Evolutionary conservation across 352 stramenopile species (phyloP).

Genomic region (Peronospora tabacina): DNA sequence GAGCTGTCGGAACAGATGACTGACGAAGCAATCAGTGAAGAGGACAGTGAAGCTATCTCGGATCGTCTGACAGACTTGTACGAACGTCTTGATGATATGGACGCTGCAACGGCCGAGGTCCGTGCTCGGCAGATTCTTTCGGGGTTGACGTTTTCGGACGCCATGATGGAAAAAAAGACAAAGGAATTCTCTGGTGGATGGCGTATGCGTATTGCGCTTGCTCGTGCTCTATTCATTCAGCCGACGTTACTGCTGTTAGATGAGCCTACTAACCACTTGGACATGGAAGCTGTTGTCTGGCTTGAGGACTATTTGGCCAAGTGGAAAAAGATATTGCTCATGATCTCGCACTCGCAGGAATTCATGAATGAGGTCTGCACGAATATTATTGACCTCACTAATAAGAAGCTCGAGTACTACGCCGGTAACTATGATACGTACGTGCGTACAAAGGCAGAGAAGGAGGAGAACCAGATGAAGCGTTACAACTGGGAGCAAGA

Average conservation of each 20-base stretch:
- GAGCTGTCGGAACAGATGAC: slow-evolving; percentile 88
- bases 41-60: slow-evolving; percentile 72
- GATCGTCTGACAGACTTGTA: slow-evolving; percentile 92
- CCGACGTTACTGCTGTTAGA: slow-evolving; percentile 91
- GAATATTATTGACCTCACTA: slow-evolving; percentile 95
- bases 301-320: slow-evolving; percentile 96
- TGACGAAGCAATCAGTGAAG: slow-evolving; percentile 84
- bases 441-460: slow-evolving; percentile 92
- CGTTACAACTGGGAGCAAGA: slow-evolving; percentile 96
- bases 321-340: slow-evolving; percentile 96
- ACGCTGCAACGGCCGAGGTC: slow-evolving; percentile 90
- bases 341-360: slow-evolving; percentile 97
- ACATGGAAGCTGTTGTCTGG: slow-evolving; percentile 98
- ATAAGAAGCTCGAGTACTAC: slow-evolving; percentile 96
- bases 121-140: slow-evolving; percentile 91
- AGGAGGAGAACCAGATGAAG: slow-evolving; percentile 98
- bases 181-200: slow-evolving; percentile 93
- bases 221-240: slow-evolving; percentile 95
- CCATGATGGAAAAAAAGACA: slow-evolving; percentile 92
- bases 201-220: slow-evolving; percentile 95
- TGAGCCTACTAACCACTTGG: slow-evolving; percentile 94
- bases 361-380: slow-evolving; percentile 99
- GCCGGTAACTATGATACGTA: slow-evolving; percentile 98
- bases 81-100: slow-evolving; percentile 92
- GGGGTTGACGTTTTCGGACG: slow-evolving; percentile 93